Conservation (phyloP, 1,139 yeast genomes). For the Casaregolazyma lundiana region DNA sequence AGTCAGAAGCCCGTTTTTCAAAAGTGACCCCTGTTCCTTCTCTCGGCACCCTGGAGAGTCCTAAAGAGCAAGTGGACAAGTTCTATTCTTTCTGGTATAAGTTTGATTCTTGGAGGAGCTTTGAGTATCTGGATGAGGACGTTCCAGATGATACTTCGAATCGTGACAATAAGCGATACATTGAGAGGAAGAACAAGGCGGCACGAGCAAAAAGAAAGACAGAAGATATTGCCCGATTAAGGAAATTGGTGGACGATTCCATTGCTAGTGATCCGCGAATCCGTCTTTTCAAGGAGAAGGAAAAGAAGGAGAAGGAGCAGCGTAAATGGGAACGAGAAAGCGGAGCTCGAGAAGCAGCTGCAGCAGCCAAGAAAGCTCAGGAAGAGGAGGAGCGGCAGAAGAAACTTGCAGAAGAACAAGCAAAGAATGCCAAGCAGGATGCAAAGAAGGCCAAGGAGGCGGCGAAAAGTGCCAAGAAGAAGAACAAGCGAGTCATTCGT, state of each 20-base stretch:
- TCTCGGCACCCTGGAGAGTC: slow-evolving; percentile 63
- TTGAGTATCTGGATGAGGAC: slow-evolving; percentile 97
- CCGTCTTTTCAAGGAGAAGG: slow-evolving; percentile 86
- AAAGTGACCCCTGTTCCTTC: slow-evolving; percentile 82
- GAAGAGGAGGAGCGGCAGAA: slow-evolving; percentile 82
- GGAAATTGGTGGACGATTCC: slow-evolving; percentile 85
- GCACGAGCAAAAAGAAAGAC: slow-evolving; percentile 97
- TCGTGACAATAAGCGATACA: slow-evolving; percentile 98
- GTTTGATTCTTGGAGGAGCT: slow-evolving; percentile 97
- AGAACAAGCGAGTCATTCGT: slow-evolving; percentile 93
- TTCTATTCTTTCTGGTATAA: slow-evolving; percentile 92
- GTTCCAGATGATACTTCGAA: slow-evolving; percentile 99
- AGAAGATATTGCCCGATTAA: slow-evolving; percentile 89
- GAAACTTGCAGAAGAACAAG: slow-evolving; percentile 68
- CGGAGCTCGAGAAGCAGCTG: slow-evolving; percentile 94
- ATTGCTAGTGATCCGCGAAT: slow-evolving; percentile 91
- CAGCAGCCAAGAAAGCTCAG: slow-evolving; percentile 72
- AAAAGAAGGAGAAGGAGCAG: slow-evolving; percentile 90
- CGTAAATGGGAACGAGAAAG: slow-evolving; percentile 98
- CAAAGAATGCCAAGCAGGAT: slow-evolving; percentile 56
- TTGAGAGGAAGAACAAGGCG: slow-evolving; percentile 94
- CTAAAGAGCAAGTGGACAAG: slow-evolving; percentile 80
- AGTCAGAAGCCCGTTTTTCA: slow-evolving; percentile 85
- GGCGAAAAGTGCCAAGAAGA: slow-evolving; percentile 94
- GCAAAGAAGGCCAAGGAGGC: slow-evolving; percentile 94